A percentile compares a stretch with the other conserved stretches of the same genome.
Evolutionary conservation across 1,284 basidiomycete species (phyloP).

Genomic region (Ustilago lituana): DNA sequence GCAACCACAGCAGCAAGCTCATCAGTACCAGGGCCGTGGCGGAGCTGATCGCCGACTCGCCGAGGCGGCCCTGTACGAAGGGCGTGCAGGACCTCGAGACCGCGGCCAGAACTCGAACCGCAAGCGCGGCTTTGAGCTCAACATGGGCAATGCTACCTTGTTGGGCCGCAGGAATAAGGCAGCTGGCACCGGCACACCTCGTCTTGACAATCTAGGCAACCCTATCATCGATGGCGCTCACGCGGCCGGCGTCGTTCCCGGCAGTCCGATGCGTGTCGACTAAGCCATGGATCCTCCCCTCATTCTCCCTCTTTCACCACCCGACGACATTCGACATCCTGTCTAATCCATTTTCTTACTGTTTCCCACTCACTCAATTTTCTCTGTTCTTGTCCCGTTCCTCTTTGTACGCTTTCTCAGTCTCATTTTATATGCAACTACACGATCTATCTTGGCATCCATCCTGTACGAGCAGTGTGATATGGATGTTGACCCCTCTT

Average conservation of each 20-base stretch:
- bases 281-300: not conserved
- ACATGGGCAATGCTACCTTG: slow-evolving; percentile 63
- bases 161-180: slow-evolving; percentile 59
- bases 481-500: too few relatives aligned
- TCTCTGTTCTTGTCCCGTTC: too few relatives aligned
- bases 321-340: not conserved
- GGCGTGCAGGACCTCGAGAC: slow-evolving; percentile 58
- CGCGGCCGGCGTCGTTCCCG: slow-evolving; percentile 47
- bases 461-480: too few relatives aligned
- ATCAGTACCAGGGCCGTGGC: slow-evolving; percentile 61
- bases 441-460: slow-evolving; percentile 10
- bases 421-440: slow-evolving; percentile 8
- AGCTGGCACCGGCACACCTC: slow-evolving; percentile 7
- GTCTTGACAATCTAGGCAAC: slow-evolving; percentile 40
- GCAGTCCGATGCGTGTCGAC: slow-evolving; percentile 56
- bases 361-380: too few relatives aligned
- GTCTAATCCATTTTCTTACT: not conserved
- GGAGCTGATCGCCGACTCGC: slow-evolving; percentile 61
- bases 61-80: slow-evolving; percentile 67
- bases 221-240: slow-evolving; percentile 43
- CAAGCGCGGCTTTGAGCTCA: slow-evolving; percentile 61
- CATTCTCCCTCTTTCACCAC: not conserved
- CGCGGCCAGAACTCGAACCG: slow-evolving; percentile 46
- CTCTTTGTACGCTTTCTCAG: slow-evolving; percentile 3
- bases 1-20: slow-evolving; percentile 36